Base-by-base conservation (phyloP, 73 alveolate genomes). In the Paramecium sexaurelia region DNA sequence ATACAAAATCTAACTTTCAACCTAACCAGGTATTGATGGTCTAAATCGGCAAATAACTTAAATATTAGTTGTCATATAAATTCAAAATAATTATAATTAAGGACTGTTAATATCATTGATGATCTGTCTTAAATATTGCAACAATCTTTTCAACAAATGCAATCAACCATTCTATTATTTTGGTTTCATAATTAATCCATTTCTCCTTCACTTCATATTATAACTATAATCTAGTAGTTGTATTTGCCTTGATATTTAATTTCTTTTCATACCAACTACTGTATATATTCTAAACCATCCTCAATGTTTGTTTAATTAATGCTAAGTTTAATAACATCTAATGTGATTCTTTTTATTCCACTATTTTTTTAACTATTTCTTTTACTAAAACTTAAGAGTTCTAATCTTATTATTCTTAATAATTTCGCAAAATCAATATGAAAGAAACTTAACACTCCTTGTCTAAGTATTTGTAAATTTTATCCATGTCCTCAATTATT, bases 1-100 rank as follows among this genome's bases (percentile, higher is more conserved):
- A 6, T 51, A 55, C 26, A 69, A 40, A 71, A 55, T 75, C 32
- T 84, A 78, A 85, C 84, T 78, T 26, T 91, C 96, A 13, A 51
- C 55, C 84, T 97, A 98, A 22, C 87, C 89, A 37, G 78, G 85
- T 55, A 95, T 96, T 32, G 94, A 87, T 7, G 99, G 99, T 33
- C 99, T 68, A 69, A 97, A 95, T 19, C 99, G 94, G 84, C 99
- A 95, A 15, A 94, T 95, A 35, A 97, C 99, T 61, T 84, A 57
- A 51, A 51, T 51, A 51, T 51, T 51, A 5, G 67, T 51, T 17
- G 67, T 51, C 67, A 51, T 51, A 51, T 51, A 51, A 51, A 51
- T 51, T 51, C 67, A 51, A 51, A 51, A 51, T 17, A 51, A 17
- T 51, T 17, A 17, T 17, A 51, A 17, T 51, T 17, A 29, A 29